These are phyloP conservation scores for Entoloma clypeatum DNA, from an alignment of 1,284 basidiomycete genomes.

Conservation along the genomic window DNA sequence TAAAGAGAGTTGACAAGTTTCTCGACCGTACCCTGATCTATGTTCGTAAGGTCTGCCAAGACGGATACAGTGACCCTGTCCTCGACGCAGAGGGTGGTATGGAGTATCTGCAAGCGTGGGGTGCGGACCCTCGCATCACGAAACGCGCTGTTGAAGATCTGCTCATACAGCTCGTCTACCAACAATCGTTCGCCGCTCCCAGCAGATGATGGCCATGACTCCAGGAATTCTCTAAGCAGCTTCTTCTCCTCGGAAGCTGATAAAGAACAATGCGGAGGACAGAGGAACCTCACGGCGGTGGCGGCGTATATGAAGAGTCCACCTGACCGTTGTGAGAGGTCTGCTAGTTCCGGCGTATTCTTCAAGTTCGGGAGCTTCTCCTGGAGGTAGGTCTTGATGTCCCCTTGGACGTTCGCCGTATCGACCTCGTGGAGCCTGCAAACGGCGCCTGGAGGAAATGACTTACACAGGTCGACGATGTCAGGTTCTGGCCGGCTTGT, in stretches of 20 bases:
- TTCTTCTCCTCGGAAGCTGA: slow-evolving; percentile 2
- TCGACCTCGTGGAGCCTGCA: slow-evolving; percentile 13
- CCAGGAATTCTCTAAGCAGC: neutral
- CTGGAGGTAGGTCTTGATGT: slow-evolving; percentile 3
- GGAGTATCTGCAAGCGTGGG: slow-evolving; percentile 1
- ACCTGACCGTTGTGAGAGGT: slow-evolving; percentile 3
- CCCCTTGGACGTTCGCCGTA: slow-evolving; percentile 1
- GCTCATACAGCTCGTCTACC: slow-evolving; percentile 3
- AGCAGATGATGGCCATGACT: neutral
- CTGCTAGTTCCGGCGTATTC: slow-evolving; percentile 1
- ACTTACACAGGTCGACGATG: slow-evolving; percentile 7
- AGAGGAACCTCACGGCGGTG: slow-evolving; percentile 10
- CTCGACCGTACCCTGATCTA: slow-evolving; percentile 7
- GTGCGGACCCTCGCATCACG: neutral
- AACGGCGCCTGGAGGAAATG: slow-evolving; percentile 8
- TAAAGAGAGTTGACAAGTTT: slow-evolving; percentile 6
- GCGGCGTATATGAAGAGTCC: slow-evolving; percentile 3
- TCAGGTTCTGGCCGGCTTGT: slow-evolving; percentile 12
- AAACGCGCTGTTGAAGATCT: neutral
- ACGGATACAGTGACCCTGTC: neutral
- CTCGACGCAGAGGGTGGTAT: neutral
- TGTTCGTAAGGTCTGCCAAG: slow-evolving; percentile 3
- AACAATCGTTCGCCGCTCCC: neutral
- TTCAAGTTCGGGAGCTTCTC: too few species aligned
- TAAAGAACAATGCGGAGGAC: neutral